These are phyloP conservation scores for Boletus huronensis DNA, from an alignment of 768 basidiomycete genomes.

Conservation along the genomic window DNA sequence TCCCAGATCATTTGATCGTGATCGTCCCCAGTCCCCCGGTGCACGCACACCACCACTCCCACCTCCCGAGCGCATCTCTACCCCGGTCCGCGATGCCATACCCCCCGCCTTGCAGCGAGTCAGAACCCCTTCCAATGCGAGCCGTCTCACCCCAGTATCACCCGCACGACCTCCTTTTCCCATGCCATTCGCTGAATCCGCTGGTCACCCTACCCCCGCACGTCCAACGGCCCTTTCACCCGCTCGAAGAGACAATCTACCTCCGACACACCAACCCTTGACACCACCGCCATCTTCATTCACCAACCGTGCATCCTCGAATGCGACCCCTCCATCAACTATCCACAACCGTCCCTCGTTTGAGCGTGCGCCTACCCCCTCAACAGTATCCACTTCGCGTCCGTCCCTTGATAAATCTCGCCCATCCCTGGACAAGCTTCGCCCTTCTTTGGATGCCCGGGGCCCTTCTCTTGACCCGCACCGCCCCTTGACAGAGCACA, in stretches of 20 bases:
- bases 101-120: slow-evolving; percentile 16
- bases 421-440: slow-evolving; percentile 19
- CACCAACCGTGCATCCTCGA: slow-evolving; percentile 9
- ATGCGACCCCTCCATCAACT: slow-evolving; percentile 5
- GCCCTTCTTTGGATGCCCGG: slow-evolving; percentile 9
- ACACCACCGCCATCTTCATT: slow-evolving; percentile 9
- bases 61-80: slow-evolving; percentile 13
- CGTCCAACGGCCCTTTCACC: slow-evolving; percentile 17
- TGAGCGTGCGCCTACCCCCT: slow-evolving; percentile 17
- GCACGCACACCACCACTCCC: slow-evolving; percentile 4
- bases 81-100: slow-evolving; percentile 13
- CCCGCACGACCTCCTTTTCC: slow-evolving; percentile 12
- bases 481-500: slow-evolving; percentile 3
- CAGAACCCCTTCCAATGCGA: slow-evolving; percentile 21
- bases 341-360: slow-evolving; percentile 11
- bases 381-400: slow-evolving; percentile 10
- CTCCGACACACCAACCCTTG: neutral
- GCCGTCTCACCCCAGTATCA: slow-evolving; percentile 1
- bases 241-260: slow-evolving; percentile 12
- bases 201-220: slow-evolving; percentile 2
- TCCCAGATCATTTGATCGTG: slow-evolving; percentile 1
- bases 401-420: slow-evolving; percentile 15
- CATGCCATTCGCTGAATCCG: slow-evolving; percentile 8
- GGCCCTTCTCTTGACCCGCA: slow-evolving; percentile 17
- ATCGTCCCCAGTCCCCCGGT: slow-evolving; percentile 1